Conservation (phyloP, 2,329 filamentous ascomycete genomes). For the Aureobasidium sp. region DNA sequence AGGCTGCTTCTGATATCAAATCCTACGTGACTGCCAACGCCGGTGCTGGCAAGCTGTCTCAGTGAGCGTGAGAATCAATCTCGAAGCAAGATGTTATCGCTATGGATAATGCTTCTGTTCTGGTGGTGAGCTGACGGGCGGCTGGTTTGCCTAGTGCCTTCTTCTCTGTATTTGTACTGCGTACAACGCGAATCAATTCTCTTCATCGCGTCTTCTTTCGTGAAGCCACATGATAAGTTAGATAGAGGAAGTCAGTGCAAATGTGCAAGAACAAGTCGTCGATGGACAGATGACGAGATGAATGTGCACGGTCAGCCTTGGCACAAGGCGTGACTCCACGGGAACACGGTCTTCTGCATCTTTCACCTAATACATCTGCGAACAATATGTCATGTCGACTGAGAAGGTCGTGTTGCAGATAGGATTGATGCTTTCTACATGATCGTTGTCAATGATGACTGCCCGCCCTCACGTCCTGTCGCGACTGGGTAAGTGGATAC, state of each 20-base stretch:
- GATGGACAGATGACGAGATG: neutral
- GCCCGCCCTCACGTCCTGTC: too few relatives aligned
- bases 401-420: neutral
- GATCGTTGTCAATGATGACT: too few relatives aligned
- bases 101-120: neutral
- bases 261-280: neutral
- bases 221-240: too few relatives aligned
- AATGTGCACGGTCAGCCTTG: neutral
- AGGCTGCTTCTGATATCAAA: slow-evolving; percentile 24
- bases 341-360: neutral
- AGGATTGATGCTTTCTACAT: neutral
- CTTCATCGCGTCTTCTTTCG: too few relatives aligned
- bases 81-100: neutral
- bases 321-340: neutral
- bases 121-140: neutral
- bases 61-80: neutral
- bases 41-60: slow-evolving; percentile 36
- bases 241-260: too few relatives aligned
- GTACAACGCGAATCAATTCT: neutral
- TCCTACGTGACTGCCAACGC: slow-evolving; percentile 29
- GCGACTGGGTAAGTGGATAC: too few relatives aligned
- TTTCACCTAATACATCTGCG: neutral
- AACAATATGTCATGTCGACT: neutral
- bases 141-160: neutral
- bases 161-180: neutral